Base-by-base conservation (phyloP, 164 flowering plant genomes). In the Tinospora cordifolia region DNA sequence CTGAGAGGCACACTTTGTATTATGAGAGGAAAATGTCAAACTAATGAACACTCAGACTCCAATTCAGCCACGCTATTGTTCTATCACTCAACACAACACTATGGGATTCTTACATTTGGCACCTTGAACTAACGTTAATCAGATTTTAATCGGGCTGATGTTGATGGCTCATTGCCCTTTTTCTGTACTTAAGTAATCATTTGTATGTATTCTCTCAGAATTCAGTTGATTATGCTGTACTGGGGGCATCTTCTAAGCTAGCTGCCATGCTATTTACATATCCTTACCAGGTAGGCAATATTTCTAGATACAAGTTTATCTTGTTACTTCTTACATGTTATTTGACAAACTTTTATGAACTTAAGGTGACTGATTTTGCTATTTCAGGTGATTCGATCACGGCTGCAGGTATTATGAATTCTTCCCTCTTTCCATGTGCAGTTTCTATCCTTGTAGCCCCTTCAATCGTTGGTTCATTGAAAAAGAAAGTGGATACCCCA, bases 371-470 rank as follows among this genome's bases (percentile, higher is more conserved):
- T 58, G 62, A 40, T 63, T 77, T 49, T 69, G 36, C 65, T 70
- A 22, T 79, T 81, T 75, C 90, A 94, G 98, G 99, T 95, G 63
- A 84, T 95, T 72, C 89, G 99, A 69, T 77, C 99, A 82, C 87
- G 98, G 57, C 75, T 91, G 49, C 98, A 92, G 99, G 99, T 95
- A 78, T 8, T 59, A 36, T 30, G 36, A 62, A 11, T 19, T 47
- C 70, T 49, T 13, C 24, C 12, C 62, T 63, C n/a, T 69, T 13
- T 27, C 17, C 10, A 36, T 34, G 1, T 36, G 13, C 22, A 3
- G 9, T 44, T 66, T 38, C 30, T 59, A 12, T 44, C 22, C 2
- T 69, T 24, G 25, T 9, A 4, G 6, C 22, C 10, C 25, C 14
- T 65, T 22, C 66, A 47, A 26, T 54, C 49, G 25, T 60, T 39